Evolutionary conservation across 164 flowering plant genomes (phyloP).

Genomic region (Liquidambar formosana): DNA sequence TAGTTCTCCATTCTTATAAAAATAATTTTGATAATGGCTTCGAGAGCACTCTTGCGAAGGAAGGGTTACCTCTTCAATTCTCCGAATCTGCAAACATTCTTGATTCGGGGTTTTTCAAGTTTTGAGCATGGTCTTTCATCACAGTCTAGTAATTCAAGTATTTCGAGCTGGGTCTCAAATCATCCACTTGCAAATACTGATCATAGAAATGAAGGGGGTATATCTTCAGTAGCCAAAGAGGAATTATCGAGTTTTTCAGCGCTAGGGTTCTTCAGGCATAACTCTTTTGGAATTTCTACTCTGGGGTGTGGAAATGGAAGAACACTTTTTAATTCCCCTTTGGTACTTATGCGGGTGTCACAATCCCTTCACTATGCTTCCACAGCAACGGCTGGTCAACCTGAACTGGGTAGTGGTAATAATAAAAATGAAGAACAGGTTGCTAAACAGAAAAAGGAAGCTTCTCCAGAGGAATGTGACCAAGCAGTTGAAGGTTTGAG

Average conservation of each 20-base stretch:
- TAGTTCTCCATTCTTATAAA: neutral
- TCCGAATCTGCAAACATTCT: constrained; percentile 8
- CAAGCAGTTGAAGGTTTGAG: constrained; percentile 40
- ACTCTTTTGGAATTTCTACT: neutral
- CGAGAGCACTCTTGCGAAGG: constrained; percentile 29
- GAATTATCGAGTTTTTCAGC: neutral
- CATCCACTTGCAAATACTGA: constrained; percentile 4
- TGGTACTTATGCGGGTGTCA: constrained; percentile 11
- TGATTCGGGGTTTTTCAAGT: constrained; percentile 15
- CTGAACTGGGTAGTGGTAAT: constrained; percentile 9
- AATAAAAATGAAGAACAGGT: constrained; percentile 11
- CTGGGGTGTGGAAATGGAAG: constrained; percentile 12
- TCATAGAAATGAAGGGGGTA: neutral
- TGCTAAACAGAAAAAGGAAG: constrained; percentile 29
- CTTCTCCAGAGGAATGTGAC: constrained; percentile 46
- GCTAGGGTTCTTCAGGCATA: neutral
- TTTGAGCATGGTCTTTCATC: constrained; percentile 11
- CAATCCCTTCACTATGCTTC: constrained; percentile 19
- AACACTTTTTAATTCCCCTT: constrained; percentile 2
- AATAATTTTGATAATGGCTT: constrained; percentile 25
- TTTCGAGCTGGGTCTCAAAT: neutral
- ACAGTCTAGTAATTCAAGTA: neutral
- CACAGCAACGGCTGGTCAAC: constrained; percentile 28
- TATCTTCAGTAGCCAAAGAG: constrained; percentile 9
- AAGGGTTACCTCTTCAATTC: constrained; percentile 17